A percentile compares a stretch with the other conserved stretches of the same genome.
Conservation (phyloP, 1,284 basidiomycete genomes). For the Moesziomyces globuligerus region DNA sequence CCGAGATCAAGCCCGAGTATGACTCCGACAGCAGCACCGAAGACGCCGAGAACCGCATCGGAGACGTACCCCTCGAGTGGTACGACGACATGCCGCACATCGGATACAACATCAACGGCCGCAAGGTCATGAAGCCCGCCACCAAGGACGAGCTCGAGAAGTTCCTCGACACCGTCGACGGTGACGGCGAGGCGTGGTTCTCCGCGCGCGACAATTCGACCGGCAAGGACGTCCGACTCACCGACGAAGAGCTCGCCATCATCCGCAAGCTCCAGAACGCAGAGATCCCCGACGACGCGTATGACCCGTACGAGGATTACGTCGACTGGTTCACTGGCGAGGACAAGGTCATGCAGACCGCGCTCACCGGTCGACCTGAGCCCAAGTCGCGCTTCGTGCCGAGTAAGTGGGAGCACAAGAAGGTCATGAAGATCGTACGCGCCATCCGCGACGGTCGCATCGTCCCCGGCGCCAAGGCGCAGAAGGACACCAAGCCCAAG, state of each 20-base stretch:
- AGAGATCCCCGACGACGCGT: conserved; percentile 89
- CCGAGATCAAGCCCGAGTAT: conserved; percentile 94
- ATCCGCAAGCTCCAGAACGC: conserved; percentile 87
- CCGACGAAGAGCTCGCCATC: conserved; percentile 91
- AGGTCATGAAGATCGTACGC: conserved; percentile 99
- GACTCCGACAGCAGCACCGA: conserved; percentile 97
- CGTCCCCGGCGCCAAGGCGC: conserved; percentile 80
- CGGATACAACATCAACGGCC: conserved; percentile 95
- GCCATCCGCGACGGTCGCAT: conserved; percentile 97
- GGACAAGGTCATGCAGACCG: conserved; percentile 92
- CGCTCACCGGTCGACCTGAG: conserved; percentile 87
- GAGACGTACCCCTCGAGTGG: conserved; percentile 96
- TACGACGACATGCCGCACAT: conserved; percentile 99
- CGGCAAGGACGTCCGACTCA: conserved; percentile 86
- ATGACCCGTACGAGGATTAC: conserved; percentile 84
- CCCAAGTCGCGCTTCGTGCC: conserved; percentile 97
- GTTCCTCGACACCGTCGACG: conserved; percentile 90
- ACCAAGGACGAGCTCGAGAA: conserved; percentile 97
- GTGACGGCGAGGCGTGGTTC: conserved; percentile 88
- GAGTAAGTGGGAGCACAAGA: conserved; percentile 99
- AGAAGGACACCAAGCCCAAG: conserved; percentile 74
- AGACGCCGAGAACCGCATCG: conserved; percentile 92
- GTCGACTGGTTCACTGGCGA: conserved; percentile 97
- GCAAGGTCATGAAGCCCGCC: conserved; percentile 91
- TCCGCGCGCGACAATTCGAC: conserved; percentile 90